These are phyloP conservation scores for Lasiosphaeris hirsuta DNA, from an alignment of 495 filamentous ascomycete genomes.

Conservation along the genomic window DNA sequence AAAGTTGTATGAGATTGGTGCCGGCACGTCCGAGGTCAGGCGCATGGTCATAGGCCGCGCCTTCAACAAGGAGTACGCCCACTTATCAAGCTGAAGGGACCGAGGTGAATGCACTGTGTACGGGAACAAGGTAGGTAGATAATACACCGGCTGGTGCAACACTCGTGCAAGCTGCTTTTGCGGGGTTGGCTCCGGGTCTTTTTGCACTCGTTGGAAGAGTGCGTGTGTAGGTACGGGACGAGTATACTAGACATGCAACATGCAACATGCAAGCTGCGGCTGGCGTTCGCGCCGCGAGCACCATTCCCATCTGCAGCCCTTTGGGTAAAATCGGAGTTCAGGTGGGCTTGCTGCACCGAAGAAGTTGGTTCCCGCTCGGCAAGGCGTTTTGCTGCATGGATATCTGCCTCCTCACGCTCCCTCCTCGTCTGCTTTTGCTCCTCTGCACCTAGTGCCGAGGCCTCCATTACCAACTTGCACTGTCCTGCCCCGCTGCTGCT, in stretches of 20 bases:
- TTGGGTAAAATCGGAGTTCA: conserved; percentile 5
- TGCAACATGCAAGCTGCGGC: neutral
- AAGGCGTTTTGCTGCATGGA: neutral
- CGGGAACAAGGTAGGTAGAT: no score
- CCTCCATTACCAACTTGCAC: no score
- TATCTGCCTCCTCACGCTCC: neutral
- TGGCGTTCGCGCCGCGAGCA: neutral
- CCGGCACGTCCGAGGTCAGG: conserved; percentile 90
- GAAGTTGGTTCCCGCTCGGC: neutral
- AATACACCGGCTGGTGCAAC: no score
- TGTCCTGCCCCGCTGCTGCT: no score
- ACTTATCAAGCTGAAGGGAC: conserved; percentile 26
- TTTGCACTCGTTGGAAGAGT: no score
- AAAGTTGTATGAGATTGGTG: conserved; percentile 92
- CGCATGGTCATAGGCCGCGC: conserved; percentile 92
- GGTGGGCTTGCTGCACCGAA: conserved; percentile 4
- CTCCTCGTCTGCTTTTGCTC: neutral
- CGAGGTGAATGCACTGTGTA: no score
- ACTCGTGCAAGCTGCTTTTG: no score
- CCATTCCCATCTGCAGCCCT: neutral
- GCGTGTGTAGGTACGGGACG: no score
- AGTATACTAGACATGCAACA: neutral
- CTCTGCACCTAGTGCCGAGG: neutral
- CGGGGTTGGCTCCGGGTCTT: no score
- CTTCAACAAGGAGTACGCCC: conserved; percentile 85